Evolutionary conservation across 2,329 filamentous ascomycete species (phyloP), one percentile per base, ranked within the genome.

Genomic region (Stagonosporopsis rhizophila): DNA sequence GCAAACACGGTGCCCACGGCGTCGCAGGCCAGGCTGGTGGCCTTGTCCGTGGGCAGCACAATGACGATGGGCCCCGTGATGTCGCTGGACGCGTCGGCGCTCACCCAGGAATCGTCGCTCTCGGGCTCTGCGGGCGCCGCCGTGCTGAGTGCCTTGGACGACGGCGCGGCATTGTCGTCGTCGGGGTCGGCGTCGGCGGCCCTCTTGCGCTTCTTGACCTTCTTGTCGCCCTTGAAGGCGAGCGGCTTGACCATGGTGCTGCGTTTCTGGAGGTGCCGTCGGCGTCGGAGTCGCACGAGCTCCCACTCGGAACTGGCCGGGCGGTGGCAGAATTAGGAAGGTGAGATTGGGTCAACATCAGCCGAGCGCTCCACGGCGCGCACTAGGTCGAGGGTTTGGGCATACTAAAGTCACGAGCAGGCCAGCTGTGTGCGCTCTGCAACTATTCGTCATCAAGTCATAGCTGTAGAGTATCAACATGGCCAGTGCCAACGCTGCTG

Each of bases 141-240:
- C 38, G 70, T 71, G 57, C 61, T 69, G 45, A 75, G 62, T 23
- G 73, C 71, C 58, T 77, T 78, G 4, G 73, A 73, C 6, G 60
- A 52, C 15, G 63, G 64, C 25, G 77, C 74, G 12, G 76, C 74
- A 25, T 80, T 77, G 57, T 82, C 79, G 39, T 85, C 81, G 39
- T 79, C 79, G 48, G 82, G 73, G 12, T 76, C 74, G 27, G 80
- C 81, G 38, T 79, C 79, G 48, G 82, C 80, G 44, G 83, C 78
- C 66, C 90, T 87, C 83, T 96, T 97, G 75, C 92, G 86, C 82
- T 97, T 97, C 78, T 95, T 96, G 32, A 86, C 80, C 80, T 95
- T 95, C 78, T 96, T 97, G 80, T 99, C 95, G 82, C 95, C 95
- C 80, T 99, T 99, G 83, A 99, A 99, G 44, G 87, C 83, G 56